Evolutionary conservation across 768 basidiomycete species (phyloP), one percentile per base, ranked within the genome.

Genomic region (Astraeus odoratus): DNA sequence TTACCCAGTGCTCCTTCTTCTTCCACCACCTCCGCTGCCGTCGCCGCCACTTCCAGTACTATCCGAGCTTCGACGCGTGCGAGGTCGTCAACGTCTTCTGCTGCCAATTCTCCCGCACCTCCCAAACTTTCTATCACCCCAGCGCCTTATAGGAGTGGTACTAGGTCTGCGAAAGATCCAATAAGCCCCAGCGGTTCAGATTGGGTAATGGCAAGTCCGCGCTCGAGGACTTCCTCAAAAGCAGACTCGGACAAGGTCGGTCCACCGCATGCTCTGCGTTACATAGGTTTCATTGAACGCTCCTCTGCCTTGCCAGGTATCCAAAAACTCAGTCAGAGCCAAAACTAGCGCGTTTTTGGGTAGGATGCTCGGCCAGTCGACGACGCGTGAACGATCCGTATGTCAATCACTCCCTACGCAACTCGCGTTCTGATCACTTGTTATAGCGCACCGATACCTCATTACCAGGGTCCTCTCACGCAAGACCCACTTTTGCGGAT

Each of bases 291-390:
- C 10, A 3, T 12, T 26, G 45, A 34, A 55, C 42, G 38, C 7
- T 18, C 39, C 10, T 25, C 20, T 26, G 52, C n/a, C n/a, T n/a
- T 31, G 12, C 15, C 23, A 63, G 61, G 13, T 66, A 23, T 56
- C 68, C 9, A 87, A 76, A 60, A 74, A 77, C 9, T 80, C 86
- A 5, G 81, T 90, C 46, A 68, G 85, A 50, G 75, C 79, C 29
- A 90, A 86, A 61, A 86, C 86, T n/a, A 84, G 76, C 55, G 84
- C 84, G 37, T 81, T 91, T 58, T 70, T 84, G 51, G 86, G 85
- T 3, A 88, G 81, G 64, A 83, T 91, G 80, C 65, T 83, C 30
- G 85, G 86, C 3, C 76, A 81, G 53, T 71, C 67, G 39, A 74
- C 74, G 25, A 72, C 77, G 24, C 73, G 84, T 39, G 84, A 87